phyloP scores from a whole-genome alignment of 371 early-diverging fungal genomes.

The Aphelidium insulamus region DNA sequence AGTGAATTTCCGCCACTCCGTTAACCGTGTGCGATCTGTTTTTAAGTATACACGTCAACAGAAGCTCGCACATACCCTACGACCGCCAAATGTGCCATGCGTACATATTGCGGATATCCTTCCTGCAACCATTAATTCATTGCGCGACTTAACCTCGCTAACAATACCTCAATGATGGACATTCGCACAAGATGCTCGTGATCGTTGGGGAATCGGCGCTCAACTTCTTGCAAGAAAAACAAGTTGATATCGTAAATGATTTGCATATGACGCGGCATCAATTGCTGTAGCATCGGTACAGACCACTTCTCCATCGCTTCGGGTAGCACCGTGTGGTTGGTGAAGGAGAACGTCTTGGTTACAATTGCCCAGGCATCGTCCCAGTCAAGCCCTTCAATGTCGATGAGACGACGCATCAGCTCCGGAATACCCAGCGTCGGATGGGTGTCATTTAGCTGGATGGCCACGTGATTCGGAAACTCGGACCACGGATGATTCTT shows the following conservation, averaged over 20 bases:
- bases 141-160: slow-evolving; percentile 2
- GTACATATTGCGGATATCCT: slow-evolving; percentile 58
- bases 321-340: slow-evolving; percentile 86
- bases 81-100: slow-evolving; percentile 49
- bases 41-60: not conserved
- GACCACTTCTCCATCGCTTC: slow-evolving; percentile 89
- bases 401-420: slow-evolving; percentile 63
- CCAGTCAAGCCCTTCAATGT: slow-evolving; percentile 66
- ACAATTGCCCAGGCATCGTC: slow-evolving; percentile 83
- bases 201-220: slow-evolving; percentile 49
- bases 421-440: slow-evolving; percentile 64
- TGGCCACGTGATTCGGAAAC: slow-evolving; percentile 69
- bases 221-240: slow-evolving; percentile 77
- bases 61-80: slow-evolving; percentile 16
- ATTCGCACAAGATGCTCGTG: slow-evolving; percentile 61
- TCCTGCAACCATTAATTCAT: slow-evolving; percentile 10
- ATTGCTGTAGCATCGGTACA: slow-evolving; percentile 60
- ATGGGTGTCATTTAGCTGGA: slow-evolving; percentile 74
- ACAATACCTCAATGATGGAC: slow-evolving; percentile 85
- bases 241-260: slow-evolving; percentile 88
- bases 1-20: slow-evolving; percentile 80
- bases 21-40: slow-evolving; percentile 67
- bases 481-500: slow-evolving; percentile 49
- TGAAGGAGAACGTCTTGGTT: slow-evolving; percentile 66
- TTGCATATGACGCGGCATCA: slow-evolving; percentile 76